Evolutionary conservation across 805 yeast genomes (phyloP).

Genomic region (Aciculoconidium aculeatum): DNA sequence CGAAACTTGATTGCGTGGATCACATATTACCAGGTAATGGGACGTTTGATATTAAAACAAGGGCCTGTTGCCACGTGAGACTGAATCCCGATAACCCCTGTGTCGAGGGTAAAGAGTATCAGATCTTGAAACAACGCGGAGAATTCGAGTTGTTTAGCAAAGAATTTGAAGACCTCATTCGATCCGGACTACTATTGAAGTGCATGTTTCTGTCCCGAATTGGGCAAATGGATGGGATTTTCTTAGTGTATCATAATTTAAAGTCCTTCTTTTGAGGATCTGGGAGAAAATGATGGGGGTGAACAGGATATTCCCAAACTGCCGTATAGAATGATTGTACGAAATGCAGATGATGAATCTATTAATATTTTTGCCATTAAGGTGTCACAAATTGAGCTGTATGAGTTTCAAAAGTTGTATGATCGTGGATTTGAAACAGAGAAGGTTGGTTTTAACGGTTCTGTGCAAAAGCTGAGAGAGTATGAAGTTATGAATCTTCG

Average conservation of each 20-base stretch:
- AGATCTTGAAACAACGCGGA: constrained; percentile 58
- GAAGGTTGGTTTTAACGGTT: no score
- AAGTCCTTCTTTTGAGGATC: constrained; percentile 49
- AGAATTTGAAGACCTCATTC: constrained; percentile 69
- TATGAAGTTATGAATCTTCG: no score
- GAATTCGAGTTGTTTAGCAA: constrained; percentile 73
- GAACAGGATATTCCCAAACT: constrained; percentile 18
- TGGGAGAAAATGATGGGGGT: constrained; percentile 25
- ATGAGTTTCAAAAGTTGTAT: no score
- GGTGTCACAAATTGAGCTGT: no score
- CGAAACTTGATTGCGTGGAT: constrained; percentile 85
- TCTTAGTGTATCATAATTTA: constrained; percentile 85
- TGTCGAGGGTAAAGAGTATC: constrained; percentile 55
- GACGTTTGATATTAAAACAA: constrained; percentile 83
- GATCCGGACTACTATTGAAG: constrained; percentile 70
- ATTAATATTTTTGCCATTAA: no score
- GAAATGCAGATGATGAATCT: no score
- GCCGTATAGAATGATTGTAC: constrained; percentile 27
- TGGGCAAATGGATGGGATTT: constrained; percentile 96
- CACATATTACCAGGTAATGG: constrained; percentile 81
- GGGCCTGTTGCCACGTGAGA: constrained; percentile 85
- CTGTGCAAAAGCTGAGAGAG: no score
- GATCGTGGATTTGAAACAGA: no score
- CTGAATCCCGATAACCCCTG: constrained; percentile 65
- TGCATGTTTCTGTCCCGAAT: constrained; percentile 88